These are phyloP conservation scores for Cornus suecica DNA, from an alignment of 148 eudicot species.

Conservation along the genomic window DNA sequence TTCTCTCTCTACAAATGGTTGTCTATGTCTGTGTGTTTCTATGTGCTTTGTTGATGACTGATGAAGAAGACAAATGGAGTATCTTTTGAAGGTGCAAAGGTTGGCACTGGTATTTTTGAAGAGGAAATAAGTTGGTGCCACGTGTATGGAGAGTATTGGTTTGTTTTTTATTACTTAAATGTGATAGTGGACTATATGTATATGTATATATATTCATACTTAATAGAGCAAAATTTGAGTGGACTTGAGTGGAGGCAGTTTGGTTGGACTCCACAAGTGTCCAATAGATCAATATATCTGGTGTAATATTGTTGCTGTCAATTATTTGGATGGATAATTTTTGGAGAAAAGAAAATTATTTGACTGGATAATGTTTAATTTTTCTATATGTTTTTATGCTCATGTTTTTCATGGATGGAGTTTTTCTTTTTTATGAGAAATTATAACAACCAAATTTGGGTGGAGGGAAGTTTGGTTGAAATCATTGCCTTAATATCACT, in stretches of 20 bases:
- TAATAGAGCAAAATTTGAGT: too few relatives aligned
- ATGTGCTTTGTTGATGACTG: background rate
- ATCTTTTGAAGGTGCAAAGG: background rate
- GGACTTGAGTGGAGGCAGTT: background rate
- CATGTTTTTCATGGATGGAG: too few relatives aligned
- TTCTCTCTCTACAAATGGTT: background rate
- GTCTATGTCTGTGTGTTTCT: background rate
- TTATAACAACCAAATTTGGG: too few relatives aligned
- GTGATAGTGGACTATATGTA: background rate
- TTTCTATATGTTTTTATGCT: too few relatives aligned
- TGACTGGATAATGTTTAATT: background rate
- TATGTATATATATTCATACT: too few relatives aligned
- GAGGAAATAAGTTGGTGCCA: background rate
- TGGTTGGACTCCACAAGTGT: background rate
- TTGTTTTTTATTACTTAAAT: background rate
- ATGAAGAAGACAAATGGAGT: background rate
- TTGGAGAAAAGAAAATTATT: too few relatives aligned
- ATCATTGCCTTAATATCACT: too few relatives aligned
- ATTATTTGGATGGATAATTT: background rate
- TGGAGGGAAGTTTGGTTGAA: too few relatives aligned
- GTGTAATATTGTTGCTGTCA: background rate
- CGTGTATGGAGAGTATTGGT: conserved; percentile 12
- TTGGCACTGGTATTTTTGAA: too few relatives aligned
- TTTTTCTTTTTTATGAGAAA: too few relatives aligned
- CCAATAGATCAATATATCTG: background rate